These are phyloP conservation scores for Conoideocrella luteorostrata DNA, from an alignment of 2,329 filamentous ascomycete genomes.

Conservation along the genomic window DNA sequence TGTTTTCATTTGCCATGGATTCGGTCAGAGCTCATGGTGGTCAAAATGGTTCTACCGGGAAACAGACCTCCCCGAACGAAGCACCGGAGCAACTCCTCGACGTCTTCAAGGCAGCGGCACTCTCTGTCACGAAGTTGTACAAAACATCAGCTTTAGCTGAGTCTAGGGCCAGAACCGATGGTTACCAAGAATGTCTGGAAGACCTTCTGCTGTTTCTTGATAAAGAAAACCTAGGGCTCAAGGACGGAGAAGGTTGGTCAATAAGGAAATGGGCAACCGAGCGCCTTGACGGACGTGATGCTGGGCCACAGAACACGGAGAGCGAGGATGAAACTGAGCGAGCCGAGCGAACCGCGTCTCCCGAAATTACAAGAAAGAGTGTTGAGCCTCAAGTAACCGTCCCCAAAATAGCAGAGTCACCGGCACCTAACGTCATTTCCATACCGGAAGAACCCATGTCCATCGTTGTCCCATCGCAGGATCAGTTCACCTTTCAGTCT, in stretches of 20 bases:
- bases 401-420: conserved; percentile 20
- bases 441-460: conserved; percentile 25
- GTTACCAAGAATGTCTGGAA: conserved; percentile 91
- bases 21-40: conserved; percentile 6
- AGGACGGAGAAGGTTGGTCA: conserved; percentile 68
- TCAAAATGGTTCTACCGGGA: conserved; percentile 17
- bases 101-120: conserved; percentile 84
- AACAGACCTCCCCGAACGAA: conserved; percentile 26
- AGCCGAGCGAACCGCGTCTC: conserved; percentile 52
- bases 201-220: conserved; percentile 84
- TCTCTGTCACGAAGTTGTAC: conserved; percentile 94
- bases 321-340: conserved; percentile 67
- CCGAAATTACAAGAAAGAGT: conserved; percentile 46
- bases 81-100: conserved; percentile 66
- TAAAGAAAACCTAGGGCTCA: conserved; percentile 68
- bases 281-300: conserved; percentile 57
- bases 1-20: conserved; percentile 10
- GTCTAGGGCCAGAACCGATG: conserved; percentile 66
- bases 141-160: conserved; percentile 80
- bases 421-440: conserved; percentile 18
- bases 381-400: conserved; percentile 29
- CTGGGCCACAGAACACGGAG: conserved; percentile 47
- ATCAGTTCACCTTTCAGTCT: conserved; percentile 65
- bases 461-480: conserved; percentile 48
- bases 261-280: conserved; percentile 62